Percentiles rank a stretch among this genome's conserved stretches.
These are phyloP conservation scores for Penicillium paneum DNA, from an alignment of 2,329 filamentous ascomycete species.

Conservation along the genomic window DNA sequence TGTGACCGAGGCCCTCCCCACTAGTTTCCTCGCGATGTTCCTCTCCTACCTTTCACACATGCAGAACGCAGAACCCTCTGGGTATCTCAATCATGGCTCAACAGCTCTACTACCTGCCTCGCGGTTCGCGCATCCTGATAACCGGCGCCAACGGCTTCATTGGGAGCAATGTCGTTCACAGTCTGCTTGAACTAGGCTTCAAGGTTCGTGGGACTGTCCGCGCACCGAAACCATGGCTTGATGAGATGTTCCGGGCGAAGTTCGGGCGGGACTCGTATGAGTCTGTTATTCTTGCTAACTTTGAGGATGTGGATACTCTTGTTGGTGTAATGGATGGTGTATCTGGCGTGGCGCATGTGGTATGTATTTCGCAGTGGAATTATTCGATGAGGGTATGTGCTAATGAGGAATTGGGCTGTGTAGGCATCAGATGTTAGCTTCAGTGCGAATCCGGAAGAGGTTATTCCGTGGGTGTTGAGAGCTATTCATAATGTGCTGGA, in stretches of 20 bases:
- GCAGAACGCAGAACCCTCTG: not conserved
- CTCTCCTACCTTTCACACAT: not conserved
- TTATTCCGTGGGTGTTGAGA: constrained; percentile 7
- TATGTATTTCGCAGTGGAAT: not conserved
- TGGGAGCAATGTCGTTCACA: constrained; percentile 39
- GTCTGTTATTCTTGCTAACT: constrained; percentile 20
- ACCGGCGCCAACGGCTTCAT: constrained; percentile 48
- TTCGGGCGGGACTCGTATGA: constrained; percentile 22
- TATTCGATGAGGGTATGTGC: not conserved
- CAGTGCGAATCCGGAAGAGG: constrained; percentile 9
- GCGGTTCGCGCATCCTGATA: constrained; percentile 36
- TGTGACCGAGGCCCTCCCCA: not conserved
- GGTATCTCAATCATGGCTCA: not conserved
- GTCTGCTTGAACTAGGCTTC: constrained; percentile 42
- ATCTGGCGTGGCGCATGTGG: constrained; percentile 10
- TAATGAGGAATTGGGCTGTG: not conserved
- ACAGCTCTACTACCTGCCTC: constrained; percentile 9
- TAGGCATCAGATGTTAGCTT: constrained; percentile 13
- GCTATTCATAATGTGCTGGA: constrained; percentile 14
- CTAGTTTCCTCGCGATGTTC: not conserved
- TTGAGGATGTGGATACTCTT: not conserved
- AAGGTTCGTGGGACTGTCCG: constrained; percentile 47
- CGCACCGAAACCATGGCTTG: constrained; percentile 32
- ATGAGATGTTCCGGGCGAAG: constrained; percentile 25
- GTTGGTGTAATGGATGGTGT: constrained; percentile 24